Percentiles rank a stretch among this genome's conserved stretches.
Conservation (phyloP, 2,329 filamentous ascomycete genomes). For the Xylaria sp. region DNA sequence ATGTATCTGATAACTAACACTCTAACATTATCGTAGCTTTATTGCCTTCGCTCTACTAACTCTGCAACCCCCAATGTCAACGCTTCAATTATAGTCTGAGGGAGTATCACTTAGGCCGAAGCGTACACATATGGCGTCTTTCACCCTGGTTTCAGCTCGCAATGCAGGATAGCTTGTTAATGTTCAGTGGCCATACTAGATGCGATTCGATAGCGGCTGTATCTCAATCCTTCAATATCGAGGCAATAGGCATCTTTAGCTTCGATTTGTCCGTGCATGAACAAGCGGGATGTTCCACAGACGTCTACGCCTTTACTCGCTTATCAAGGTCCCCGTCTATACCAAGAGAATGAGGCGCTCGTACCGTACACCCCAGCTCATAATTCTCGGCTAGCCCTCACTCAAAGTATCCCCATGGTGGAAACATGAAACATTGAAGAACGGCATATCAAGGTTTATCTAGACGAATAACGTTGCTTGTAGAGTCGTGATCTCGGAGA, state of each 20-base stretch:
- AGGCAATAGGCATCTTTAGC: not conserved
- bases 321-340: not conserved
- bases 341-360: conserved; percentile 1
- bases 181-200: not conserved
- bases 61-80: not conserved
- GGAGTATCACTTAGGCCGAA: not conserved
- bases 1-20: not conserved
- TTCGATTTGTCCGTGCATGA: not conserved
- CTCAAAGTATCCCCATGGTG: not conserved
- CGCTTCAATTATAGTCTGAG: not conserved
- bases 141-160: not conserved
- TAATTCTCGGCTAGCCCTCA: not conserved
- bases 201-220: not conserved
- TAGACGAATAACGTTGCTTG: conserved; percentile 14
- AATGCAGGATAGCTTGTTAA: not conserved
- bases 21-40: not conserved
- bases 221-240: conserved; percentile 2
- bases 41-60: not conserved
- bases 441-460: conserved; percentile 8
- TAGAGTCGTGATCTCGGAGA: not conserved
- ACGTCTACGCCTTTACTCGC: not conserved
- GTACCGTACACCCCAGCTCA: not conserved
- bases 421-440: conserved; percentile 18
- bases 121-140: not conserved
- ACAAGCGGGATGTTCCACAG: not conserved